phyloP scores from a whole-genome alignment of 768 basidiomycete genomes.

The Leucocoprinus sp. region DNA sequence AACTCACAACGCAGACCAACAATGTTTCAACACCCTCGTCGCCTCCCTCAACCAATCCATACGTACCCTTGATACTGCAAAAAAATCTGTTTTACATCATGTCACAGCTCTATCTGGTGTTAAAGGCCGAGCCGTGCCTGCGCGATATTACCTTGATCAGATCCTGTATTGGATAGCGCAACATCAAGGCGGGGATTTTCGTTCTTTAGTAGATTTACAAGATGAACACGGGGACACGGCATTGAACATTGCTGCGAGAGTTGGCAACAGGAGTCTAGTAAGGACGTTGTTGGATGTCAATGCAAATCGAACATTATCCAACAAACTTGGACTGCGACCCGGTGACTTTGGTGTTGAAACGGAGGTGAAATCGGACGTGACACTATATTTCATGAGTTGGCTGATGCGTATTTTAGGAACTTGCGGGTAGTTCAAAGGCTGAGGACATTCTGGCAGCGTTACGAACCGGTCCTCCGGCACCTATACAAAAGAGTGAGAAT shows the following conservation, averaged over 20 bases:
- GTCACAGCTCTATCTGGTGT: slow-evolving; percentile 86
- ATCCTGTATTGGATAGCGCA: slow-evolving; percentile 83
- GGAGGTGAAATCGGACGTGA: slow-evolving; percentile 45
- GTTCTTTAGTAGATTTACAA: slow-evolving; percentile 78
- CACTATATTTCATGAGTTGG: not conserved
- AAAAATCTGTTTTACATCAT: slow-evolving; percentile 86
- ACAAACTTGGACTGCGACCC: slow-evolving; percentile 89
- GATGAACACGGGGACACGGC: slow-evolving; percentile 96
- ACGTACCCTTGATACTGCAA: slow-evolving; percentile 80
- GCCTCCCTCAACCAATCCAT: slow-evolving; percentile 62
- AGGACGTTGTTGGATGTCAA: slow-evolving; percentile 85
- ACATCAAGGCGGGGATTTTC: slow-evolving; percentile 67
- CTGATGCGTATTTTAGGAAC: slow-evolving; percentile 37
- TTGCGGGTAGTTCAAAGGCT: slow-evolving; percentile 58
- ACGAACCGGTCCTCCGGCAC: slow-evolving; percentile 64
- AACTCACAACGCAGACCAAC: slow-evolving; percentile 74
- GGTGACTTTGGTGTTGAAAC: slow-evolving; percentile 94
- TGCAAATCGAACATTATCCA: slow-evolving; percentile 80
- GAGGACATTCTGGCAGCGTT: slow-evolving; percentile 77
- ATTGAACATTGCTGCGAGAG: slow-evolving; percentile 88
- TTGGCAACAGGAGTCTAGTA: slow-evolving; percentile 85
- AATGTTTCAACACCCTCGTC: slow-evolving; percentile 65
- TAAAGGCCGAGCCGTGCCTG: slow-evolving; percentile 75
- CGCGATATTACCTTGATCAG: slow-evolving; percentile 87
- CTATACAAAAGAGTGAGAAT: slow-evolving; percentile 84